phyloP scores from a whole-genome alignment of 805 yeast genomes.

The Saccharomycopsis babjevae region DNA sequence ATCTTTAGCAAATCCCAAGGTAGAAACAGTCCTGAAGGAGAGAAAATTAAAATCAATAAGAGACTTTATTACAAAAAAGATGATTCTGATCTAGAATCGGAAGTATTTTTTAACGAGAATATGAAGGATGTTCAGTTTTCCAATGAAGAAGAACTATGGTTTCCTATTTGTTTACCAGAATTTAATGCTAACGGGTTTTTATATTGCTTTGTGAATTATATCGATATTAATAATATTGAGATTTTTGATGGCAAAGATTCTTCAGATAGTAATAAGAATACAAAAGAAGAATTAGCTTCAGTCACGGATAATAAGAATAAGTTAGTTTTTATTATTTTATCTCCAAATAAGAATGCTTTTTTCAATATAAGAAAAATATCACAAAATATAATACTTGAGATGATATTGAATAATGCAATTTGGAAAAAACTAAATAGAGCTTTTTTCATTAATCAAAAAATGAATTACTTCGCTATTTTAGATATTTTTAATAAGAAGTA shows the following conservation, averaged over 20 bases:
- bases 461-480: conserved; percentile 27
- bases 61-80: neutral
- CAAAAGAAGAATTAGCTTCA: neutral
- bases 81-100: neutral
- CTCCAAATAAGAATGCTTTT: conserved; percentile 61
- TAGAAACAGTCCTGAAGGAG: neutral
- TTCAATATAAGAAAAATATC: conserved; percentile 61
- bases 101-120: conserved; percentile 2
- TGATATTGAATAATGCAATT: conserved; percentile 28
- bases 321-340: conserved; percentile 39
- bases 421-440: conserved; percentile 31
- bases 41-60: conserved; percentile 4
- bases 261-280: neutral
- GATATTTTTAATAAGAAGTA: conserved; percentile 24
- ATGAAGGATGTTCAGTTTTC: conserved; percentile 18
- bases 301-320: conserved; percentile 23
- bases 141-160: conserved; percentile 71
- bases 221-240: conserved; percentile 30
- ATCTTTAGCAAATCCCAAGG: conserved; percentile 33
- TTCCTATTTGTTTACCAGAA: conserved; percentile 85
- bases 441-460: conserved; percentile 25
- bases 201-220: conserved; percentile 64
- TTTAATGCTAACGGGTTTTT: conserved; percentile 84
- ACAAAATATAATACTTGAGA: conserved; percentile 35
- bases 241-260: conserved; percentile 4